Conservation (phyloP, 1,284 basidiomycete species). For the Ceratobasidium sp. region DNA sequence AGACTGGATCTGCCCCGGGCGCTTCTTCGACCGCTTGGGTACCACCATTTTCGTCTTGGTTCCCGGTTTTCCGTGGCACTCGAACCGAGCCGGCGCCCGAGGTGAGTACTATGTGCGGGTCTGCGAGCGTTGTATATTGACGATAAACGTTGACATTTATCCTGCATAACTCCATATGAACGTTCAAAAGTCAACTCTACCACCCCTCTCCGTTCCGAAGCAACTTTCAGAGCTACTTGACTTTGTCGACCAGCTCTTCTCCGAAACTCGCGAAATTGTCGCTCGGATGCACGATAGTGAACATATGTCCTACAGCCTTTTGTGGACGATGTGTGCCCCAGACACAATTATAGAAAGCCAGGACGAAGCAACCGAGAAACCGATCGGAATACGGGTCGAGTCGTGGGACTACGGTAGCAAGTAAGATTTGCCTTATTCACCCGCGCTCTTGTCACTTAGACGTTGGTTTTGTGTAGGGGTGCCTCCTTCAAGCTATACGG, state of each 20-base stretch:
- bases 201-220: constrained; percentile 16
- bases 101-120: too few species aligned
- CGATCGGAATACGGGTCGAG: constrained; percentile 18
- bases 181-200: neutral
- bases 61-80: too few species aligned
- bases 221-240: constrained; percentile 18
- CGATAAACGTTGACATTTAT: too few species aligned
- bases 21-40: too few species aligned
- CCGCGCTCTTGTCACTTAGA: neutral
- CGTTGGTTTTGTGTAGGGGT: neutral
- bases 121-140: too few species aligned
- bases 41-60: too few species aligned
- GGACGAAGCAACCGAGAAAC: constrained; percentile 26
- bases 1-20: too few species aligned
- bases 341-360: constrained; percentile 16
- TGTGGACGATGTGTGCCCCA: constrained; percentile 20
- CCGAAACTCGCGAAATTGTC: constrained; percentile 5
- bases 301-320: constrained; percentile 5
- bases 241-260: constrained; percentile 4
- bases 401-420: constrained; percentile 16
- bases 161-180: too few species aligned
- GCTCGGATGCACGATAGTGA: neutral
- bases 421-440: neutral
- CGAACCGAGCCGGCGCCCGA: too few species aligned
- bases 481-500: constrained; percentile 3